Evolutionary conservation across 306 rosid species (phyloP).

Genomic region (Dryas octopetala): DNA sequence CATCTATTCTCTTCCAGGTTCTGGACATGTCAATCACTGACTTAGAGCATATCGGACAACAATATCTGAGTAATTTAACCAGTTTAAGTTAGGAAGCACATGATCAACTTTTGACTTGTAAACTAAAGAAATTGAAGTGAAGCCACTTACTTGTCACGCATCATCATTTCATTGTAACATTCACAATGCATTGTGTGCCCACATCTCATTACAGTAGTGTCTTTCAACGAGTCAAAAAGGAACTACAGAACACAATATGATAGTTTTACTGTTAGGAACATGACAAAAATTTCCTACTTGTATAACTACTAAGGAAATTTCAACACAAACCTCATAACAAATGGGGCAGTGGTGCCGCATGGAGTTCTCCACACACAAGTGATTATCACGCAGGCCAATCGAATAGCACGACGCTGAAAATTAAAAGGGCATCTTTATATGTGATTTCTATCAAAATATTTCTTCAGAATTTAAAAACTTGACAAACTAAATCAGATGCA

Average conservation of each 20-base stretch:
- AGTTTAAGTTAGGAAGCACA: conserved; percentile 25
- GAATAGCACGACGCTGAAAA: conserved; percentile 88
- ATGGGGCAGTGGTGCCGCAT: conserved; percentile 97
- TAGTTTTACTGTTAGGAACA: background rate
- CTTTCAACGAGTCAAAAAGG: conserved; percentile 84
- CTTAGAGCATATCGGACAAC: conserved; percentile 93
- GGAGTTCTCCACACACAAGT: conserved; percentile 89
- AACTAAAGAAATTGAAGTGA: background rate
- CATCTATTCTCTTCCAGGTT: conserved; percentile 85
- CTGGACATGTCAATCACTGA: conserved; percentile 83
- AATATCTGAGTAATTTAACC: conserved; percentile 47
- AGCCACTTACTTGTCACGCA: conserved; percentile 63
- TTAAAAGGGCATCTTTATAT: conserved; percentile 8
- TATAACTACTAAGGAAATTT: conserved; percentile 2
- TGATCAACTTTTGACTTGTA: background rate
- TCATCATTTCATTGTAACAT: conserved; percentile 78
- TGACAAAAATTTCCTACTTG: background rate
- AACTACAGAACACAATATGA: conserved; percentile 45
- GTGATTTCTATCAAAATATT: background rate
- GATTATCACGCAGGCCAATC: conserved; percentile 65
- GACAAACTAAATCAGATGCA: background rate
- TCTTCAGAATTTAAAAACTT: background rate
- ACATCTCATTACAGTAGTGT: conserved; percentile 82
- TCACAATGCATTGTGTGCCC: conserved; percentile 95
- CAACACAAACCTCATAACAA: conserved; percentile 79